phyloP scores from a whole-genome alignment of 306 rosid genomes.

The Prunus persica region DNA sequence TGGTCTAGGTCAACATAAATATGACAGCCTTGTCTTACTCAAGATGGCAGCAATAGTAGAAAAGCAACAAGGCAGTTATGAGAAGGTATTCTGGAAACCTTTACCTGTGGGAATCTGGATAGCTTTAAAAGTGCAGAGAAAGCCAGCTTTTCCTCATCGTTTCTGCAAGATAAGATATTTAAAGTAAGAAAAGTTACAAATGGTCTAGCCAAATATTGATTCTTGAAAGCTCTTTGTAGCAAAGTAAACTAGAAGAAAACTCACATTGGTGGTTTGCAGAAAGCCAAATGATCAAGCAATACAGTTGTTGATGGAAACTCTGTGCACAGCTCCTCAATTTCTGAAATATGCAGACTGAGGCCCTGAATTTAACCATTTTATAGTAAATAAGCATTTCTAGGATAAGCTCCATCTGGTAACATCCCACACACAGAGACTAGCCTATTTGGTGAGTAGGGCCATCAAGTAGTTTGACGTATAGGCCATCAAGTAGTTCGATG shows the following conservation, averaged over 20 bases:
- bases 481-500: too few species aligned
- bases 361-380: constrained; percentile 50
- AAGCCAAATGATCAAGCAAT: constrained; percentile 80
- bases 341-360: constrained; percentile 65
- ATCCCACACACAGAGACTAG: not conserved
- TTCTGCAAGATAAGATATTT: constrained; percentile 47
- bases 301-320: constrained; percentile 80
- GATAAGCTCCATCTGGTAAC: not conserved
- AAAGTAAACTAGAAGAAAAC: constrained; percentile 11
- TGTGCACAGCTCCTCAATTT: constrained; percentile 74
- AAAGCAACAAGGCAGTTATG: not conserved
- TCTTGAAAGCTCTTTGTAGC: not conserved
- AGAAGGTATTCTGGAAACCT: constrained; percentile 8
- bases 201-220: not conserved
- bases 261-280: constrained; percentile 86
- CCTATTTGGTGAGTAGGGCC: not conserved
- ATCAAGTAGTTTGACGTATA: too few species aligned
- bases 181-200: not conserved
- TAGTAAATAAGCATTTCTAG: not conserved
- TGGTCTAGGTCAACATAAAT: not conserved
- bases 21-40: constrained; percentile 7
- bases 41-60: not conserved
- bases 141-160: constrained; percentile 58
- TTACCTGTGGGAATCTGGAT: constrained; percentile 85
- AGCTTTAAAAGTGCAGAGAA: constrained; percentile 63